Evolutionary conservation across 2,329 filamentous ascomycete genomes (phyloP).

Genomic region (Hypoxylon sp.): DNA sequence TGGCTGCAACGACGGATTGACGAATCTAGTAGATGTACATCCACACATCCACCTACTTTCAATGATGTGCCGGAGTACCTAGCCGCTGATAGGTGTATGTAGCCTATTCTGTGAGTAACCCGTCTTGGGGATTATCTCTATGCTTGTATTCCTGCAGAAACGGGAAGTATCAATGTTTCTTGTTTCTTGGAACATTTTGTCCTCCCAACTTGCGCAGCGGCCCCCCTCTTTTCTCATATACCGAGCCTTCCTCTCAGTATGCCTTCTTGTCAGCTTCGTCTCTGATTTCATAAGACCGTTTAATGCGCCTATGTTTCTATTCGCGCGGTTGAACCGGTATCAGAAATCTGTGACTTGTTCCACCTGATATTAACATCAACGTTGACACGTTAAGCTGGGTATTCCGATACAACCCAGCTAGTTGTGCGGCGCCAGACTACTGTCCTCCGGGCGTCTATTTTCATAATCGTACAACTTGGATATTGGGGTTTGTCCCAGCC

Average conservation of each 20-base stretch:
- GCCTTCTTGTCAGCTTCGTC: conserved; percentile 20
- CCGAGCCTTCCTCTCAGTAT: conserved; percentile 43
- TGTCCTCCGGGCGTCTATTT: conserved; percentile 63
- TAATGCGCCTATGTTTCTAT: conserved; percentile 24
- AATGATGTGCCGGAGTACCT: conserved; percentile 38
- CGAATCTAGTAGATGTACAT: conserved; percentile 44
- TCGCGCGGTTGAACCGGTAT: conserved; percentile 26
- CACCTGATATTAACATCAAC: conserved; percentile 41
- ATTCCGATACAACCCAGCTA: conserved; percentile 48
- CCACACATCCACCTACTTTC: conserved; percentile 32
- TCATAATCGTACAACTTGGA: conserved; percentile 59
- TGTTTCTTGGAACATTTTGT: conserved; percentile 15
- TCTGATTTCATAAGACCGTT: conserved; percentile 22
- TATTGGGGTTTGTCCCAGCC: conserved; percentile 54
- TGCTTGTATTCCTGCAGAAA: conserved; percentile 33
- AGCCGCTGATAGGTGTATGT: conserved; percentile 33
- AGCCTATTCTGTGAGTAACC: conserved; percentile 21
- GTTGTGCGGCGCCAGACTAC: conserved; percentile 56
- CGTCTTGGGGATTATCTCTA: conserved; percentile 29
- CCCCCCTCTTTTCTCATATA: conserved; percentile 47
- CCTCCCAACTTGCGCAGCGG: conserved; percentile 20
- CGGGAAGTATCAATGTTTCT: conserved; percentile 26
- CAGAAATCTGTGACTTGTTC: conserved; percentile 45
- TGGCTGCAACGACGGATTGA: conserved; percentile 50
- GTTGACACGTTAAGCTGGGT: conserved; percentile 47